These are phyloP conservation scores for Turnera subulata DNA, from an alignment of 345 rosid genomes.

Conservation along the genomic window DNA sequence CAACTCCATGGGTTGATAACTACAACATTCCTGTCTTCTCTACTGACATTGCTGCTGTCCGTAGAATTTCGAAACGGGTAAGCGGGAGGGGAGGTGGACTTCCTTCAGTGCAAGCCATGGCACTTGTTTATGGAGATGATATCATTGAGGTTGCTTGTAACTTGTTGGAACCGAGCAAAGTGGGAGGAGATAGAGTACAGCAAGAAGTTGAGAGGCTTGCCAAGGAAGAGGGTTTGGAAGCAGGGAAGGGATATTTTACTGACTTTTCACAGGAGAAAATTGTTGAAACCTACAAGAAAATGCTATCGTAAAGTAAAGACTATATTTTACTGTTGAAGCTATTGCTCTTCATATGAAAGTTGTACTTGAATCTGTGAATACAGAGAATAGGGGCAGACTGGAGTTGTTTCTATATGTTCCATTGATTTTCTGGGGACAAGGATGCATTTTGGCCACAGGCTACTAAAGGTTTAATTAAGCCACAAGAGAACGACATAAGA, in stretches of 20 bases:
- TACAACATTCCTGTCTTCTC: conserved; percentile 73
- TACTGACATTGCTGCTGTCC: conserved; percentile 46
- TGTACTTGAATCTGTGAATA: no score
- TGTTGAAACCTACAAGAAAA: conserved; percentile 31
- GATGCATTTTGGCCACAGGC: no score
- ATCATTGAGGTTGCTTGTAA: conserved; percentile 84
- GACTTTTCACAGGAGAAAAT: conserved; percentile 52
- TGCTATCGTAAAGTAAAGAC: no score
- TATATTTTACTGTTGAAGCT: no score
- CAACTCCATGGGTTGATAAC: conserved; percentile 77
- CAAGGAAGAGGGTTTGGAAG: conserved; percentile 45
- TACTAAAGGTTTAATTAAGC: no score
- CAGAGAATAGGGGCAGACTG: no score
- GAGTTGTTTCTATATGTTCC: no score
- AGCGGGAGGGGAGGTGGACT: conserved; percentile 90
- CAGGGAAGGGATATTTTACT: conserved; percentile 61
- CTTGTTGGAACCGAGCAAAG: conserved; percentile 67
- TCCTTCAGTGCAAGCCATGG: conserved; percentile 87
- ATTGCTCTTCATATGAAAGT: no score
- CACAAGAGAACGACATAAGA: no score
- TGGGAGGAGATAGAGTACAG: conserved; percentile 74
- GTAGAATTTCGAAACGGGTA: conserved; percentile 53
- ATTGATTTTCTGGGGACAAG: no score
- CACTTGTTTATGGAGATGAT: conserved; percentile 57
- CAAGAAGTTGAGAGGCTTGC: conserved; percentile 65